Base-by-base conservation (phyloP, 1,284 basidiomycete species). In the Trichosporon asahii region DNA sequence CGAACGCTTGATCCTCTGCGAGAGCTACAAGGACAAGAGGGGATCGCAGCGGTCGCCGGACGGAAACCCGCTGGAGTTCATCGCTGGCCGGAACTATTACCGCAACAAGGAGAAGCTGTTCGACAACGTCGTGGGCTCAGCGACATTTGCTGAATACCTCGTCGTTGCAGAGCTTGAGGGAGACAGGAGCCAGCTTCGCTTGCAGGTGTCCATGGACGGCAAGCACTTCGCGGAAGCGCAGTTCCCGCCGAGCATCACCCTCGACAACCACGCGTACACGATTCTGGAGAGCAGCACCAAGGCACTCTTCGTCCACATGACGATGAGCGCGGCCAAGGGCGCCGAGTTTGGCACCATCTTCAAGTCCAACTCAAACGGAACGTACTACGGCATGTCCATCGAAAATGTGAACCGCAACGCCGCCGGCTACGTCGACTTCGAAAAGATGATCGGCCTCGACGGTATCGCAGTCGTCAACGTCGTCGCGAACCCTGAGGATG, bases 301-400 rank as follows among this genome's bases (percentile, higher is more conserved):
- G 71, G 89, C 95, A 0, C 89, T 99, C 71, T 99, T 99, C 88
- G 83, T 99, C 25, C 95, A 97, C 77, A 92, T 97, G 84, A 98
- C 97, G 0, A 96, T 93, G 84, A 93, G 92, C 40, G 88, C 91
- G 68, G 85, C 87, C 15, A 87, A 88, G 0, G 87, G 85, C 18
- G 90, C 89, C 7, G 93, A 88, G 80, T 98, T 92, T 90, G 96
- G 96, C 64, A 91, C 89, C 77, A 90, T 99, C 75, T 90, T 99
- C 80, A 98, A 85, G 76, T 97, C 94, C 63, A 98, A 99, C 84
- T 97, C 92, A 57, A 99, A 99, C 79, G 96, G 96, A 40, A 99
- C 97, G 0, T 98, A 98, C 85, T 99, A 94, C 80, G 89, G 92
- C 29, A 82, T 95, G 18, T 93, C 94, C 0, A 79, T 92, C 64